Evolutionary conservation across 345 rosid species (phyloP).

Genomic region (Salix purpurea): DNA sequence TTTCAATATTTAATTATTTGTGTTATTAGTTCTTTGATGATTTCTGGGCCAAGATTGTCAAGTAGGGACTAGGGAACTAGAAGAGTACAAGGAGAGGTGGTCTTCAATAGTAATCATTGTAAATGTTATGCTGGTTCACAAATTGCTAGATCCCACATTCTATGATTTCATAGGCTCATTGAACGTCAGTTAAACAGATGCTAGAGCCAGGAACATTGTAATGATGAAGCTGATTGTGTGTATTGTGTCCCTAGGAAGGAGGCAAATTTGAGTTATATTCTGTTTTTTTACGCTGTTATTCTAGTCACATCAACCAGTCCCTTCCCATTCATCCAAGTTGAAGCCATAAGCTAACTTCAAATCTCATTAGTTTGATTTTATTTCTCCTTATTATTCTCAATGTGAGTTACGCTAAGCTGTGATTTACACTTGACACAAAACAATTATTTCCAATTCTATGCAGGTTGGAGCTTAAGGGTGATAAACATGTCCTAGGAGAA

Average conservation of each 20-base stretch:
- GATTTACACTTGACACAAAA: constrained; percentile 2
- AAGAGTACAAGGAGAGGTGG: neutral
- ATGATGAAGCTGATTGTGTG: neutral
- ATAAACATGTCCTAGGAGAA: constrained; percentile 72
- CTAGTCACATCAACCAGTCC: neutral
- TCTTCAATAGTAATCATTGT: neutral
- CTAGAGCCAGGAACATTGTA: neutral
- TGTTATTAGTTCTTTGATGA: neutral
- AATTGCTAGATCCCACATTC: neutral
- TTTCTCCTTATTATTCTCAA: neutral
- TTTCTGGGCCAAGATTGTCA: neutral
- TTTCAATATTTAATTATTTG: neutral
- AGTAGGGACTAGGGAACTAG: neutral
- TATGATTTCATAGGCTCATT: neutral
- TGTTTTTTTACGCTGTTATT: neutral
- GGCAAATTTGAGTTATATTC: neutral
- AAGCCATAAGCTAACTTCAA: neutral
- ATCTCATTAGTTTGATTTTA: neutral
- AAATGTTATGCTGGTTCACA: neutral
- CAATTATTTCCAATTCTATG: constrained; percentile 4
- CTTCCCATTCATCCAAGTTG: neutral
- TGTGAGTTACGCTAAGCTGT: neutral
- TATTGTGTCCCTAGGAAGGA: neutral
- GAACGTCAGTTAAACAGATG: neutral
- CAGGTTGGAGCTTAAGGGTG: constrained; percentile 84